Evolutionary conservation across 371 early-diverging fungal species (phyloP).

Genomic region (Rhizopus sp.): DNA sequence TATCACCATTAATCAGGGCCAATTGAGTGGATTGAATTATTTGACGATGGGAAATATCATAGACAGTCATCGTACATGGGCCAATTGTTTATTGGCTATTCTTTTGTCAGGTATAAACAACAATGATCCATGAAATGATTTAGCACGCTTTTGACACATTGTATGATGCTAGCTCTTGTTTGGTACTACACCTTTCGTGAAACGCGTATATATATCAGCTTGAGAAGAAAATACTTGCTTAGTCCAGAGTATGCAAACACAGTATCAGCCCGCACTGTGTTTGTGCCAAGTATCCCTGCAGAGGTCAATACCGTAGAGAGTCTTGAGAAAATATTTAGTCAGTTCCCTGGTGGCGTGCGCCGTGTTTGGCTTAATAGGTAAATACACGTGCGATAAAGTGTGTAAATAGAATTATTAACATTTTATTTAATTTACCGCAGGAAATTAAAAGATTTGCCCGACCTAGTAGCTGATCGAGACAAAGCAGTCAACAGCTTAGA

Average conservation of each 20-base stretch:
- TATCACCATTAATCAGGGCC: constrained; percentile 53
- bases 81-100: constrained; percentile 65
- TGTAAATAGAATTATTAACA: not conserved
- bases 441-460: constrained; percentile 52
- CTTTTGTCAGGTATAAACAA: constrained; percentile 52
- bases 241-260: constrained; percentile 60
- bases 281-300: constrained; percentile 62
- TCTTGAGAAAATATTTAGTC: constrained; percentile 55
- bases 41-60: constrained; percentile 72
- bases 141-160: not conserved
- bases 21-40: constrained; percentile 40
- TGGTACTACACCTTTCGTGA: constrained; percentile 62
- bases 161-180: constrained; percentile 24
- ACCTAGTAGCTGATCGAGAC: constrained; percentile 60
- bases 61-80: constrained; percentile 59
- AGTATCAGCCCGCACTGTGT: constrained; percentile 66
- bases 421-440: constrained; percentile 22
- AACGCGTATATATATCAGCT: constrained; percentile 61
- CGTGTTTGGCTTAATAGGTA: constrained; percentile 71
- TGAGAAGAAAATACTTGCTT: constrained; percentile 68
- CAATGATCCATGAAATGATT: not conserved
- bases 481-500: constrained; percentile 55
- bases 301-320: constrained; percentile 49
- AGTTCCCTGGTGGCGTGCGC: constrained; percentile 79
- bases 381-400: not conserved